A percentile compares a stretch with the other conserved stretches of the same genome.
Conservation (phyloP, 208 protist species). For the Zelonia costaricensis region DNA sequence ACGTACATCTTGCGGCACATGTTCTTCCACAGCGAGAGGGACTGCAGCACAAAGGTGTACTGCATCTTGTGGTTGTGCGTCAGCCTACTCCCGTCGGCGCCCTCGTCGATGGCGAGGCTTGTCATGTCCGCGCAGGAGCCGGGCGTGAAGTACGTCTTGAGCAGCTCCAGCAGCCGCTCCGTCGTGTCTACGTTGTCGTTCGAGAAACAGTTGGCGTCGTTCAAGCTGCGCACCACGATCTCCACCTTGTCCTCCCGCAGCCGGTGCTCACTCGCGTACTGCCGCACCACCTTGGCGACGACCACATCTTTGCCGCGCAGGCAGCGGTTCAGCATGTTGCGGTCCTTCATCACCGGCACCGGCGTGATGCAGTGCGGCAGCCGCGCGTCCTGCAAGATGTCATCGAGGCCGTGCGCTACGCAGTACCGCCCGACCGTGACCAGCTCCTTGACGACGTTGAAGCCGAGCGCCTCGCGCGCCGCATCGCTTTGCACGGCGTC, state of each 20-base stretch:
- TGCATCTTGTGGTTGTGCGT: conserved; percentile 95
- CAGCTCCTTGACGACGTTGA: conserved; percentile 66
- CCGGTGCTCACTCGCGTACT: conserved; percentile 47
- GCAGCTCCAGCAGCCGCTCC: conserved; percentile 63
- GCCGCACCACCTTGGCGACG: conserved; percentile 65
- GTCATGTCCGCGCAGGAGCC: conserved; percentile 31
- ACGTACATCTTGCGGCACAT: conserved; percentile 88
- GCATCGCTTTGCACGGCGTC: conserved; percentile 82
- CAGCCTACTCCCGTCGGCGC: conserved; percentile 90
- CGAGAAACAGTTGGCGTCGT: conserved; percentile 91
- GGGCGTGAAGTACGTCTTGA: conserved; percentile 83
- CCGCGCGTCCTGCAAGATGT: conserved; percentile 63
- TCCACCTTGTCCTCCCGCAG: conserved; percentile 64
- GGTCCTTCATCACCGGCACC: conserved; percentile 80
- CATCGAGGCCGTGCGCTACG: conserved; percentile 39
- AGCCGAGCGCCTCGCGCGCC: conserved; percentile 75
- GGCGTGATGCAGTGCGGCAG: conserved; percentile 90
- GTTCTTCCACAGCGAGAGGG: conserved; percentile 95
- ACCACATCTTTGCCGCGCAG: conserved; percentile 84
- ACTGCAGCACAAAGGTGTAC: conserved; percentile 96
- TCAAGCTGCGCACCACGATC: conserved; percentile 82
- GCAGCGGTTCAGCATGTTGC: conserved; percentile 74
- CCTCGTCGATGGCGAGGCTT: conserved; percentile 83
- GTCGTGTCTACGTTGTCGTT: conserved; percentile 87
- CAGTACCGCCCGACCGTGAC: conserved; percentile 84